Evolutionary conservation across 805 yeast genomes (phyloP).

Genomic region (Candida wancherniae): DNA sequence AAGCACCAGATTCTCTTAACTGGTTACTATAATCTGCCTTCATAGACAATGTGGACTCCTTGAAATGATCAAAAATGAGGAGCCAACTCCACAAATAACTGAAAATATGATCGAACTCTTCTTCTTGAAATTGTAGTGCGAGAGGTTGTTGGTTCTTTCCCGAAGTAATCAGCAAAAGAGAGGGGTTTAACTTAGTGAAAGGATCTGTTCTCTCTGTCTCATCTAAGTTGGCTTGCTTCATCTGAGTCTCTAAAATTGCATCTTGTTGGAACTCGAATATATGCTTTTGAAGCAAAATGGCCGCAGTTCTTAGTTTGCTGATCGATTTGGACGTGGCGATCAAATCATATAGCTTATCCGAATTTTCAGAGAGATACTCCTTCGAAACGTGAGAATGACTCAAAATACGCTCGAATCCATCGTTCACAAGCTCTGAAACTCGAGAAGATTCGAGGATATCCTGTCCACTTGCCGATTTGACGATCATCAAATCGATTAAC

Average conservation of each 20-base stretch:
- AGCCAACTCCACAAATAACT: conserved; percentile 66
- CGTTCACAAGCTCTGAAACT: conserved; percentile 30
- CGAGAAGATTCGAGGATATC: conserved; percentile 26
- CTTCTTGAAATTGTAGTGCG: conserved; percentile 2
- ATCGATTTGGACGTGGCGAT: conserved; percentile 19
- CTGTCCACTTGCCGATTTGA: conserved; percentile 19
- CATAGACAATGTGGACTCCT: conserved; percentile 59
- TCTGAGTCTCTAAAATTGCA: conserved; percentile 56
- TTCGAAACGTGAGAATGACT: conserved; percentile 24
- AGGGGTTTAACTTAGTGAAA: no score
- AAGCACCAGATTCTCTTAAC: conserved; percentile 41
- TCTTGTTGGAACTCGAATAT: conserved; percentile 52
- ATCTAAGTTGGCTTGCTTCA: conserved; percentile 43
- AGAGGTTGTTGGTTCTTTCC: no score
- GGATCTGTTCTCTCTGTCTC: no score
- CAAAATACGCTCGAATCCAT: conserved; percentile 22
- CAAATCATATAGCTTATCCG: conserved; percentile 32
- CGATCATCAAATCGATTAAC: conserved; percentile 39
- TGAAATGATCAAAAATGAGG: conserved; percentile 56
- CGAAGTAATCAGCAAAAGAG: no score
- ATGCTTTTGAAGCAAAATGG: conserved; percentile 33
- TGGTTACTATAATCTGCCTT: conserved; percentile 58
- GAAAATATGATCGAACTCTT: conserved; percentile 18
- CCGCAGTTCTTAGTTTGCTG: conserved; percentile 41
- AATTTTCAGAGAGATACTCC: conserved; percentile 25